Evolutionary conservation across 495 filamentous ascomycete species (phyloP).

Genomic region (Hyaloscypha finlandica): DNA sequence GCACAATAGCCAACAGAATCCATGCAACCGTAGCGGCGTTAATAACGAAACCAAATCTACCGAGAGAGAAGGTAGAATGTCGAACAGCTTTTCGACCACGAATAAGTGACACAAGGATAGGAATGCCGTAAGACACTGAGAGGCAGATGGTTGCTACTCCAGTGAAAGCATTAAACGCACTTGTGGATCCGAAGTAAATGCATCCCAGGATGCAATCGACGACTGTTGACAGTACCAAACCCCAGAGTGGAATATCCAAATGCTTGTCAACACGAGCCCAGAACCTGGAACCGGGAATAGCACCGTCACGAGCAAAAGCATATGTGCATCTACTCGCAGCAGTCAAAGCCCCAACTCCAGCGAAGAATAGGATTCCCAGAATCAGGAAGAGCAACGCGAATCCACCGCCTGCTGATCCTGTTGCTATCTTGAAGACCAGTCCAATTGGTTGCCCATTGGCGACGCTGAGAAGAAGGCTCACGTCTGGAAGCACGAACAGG

Average conservation of each 20-base stretch:
- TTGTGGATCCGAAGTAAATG: conserved; percentile 63
- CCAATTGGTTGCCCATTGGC: conserved; percentile 60
- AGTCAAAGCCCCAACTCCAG: conserved; percentile 59
- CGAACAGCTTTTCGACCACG: conserved; percentile 44
- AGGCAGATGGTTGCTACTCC: conserved; percentile 67
- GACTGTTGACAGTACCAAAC: conserved; percentile 54
- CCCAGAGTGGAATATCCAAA: conserved; percentile 59
- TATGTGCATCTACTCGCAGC: conserved; percentile 59
- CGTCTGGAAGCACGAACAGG: conserved; percentile 61
- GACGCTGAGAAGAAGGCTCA: conserved; percentile 50
- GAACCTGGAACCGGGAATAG: conserved; percentile 51
- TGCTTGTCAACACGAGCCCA: conserved; percentile 60
- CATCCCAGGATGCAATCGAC: conserved; percentile 59
- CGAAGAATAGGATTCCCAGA: conserved; percentile 66
- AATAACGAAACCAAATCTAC: conserved; percentile 49
- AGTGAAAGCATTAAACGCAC: conserved; percentile 67
- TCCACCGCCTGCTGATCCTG: conserved; percentile 62
- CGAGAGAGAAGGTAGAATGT: conserved; percentile 49
- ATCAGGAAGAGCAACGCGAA: conserved; percentile 74
- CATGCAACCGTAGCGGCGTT: conserved; percentile 52
- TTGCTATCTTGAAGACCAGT: conserved; percentile 57
- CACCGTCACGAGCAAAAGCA: conserved; percentile 29
- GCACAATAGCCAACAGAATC: conserved; percentile 45
- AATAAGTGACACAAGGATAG: conserved; percentile 58
- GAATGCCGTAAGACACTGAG: conserved; percentile 62